Conservation (phyloP, 2,329 filamentous ascomycete species). For the Orbilia ellipsospora region DNA sequence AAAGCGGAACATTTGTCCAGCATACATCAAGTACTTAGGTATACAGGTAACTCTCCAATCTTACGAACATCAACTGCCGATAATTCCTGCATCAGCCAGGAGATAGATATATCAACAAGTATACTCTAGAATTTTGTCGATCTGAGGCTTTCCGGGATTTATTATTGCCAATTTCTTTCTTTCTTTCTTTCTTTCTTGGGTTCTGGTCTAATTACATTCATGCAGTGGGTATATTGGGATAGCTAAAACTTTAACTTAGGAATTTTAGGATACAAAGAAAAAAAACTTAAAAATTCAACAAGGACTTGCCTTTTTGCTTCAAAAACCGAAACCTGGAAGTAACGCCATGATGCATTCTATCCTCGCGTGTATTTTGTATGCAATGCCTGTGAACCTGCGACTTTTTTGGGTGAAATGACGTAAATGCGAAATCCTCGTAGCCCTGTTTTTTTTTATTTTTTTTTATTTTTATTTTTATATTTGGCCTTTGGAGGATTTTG, state of each 20-base stretch:
- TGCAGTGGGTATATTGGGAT: constrained; percentile 38
- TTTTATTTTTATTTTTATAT: constrained; percentile 9
- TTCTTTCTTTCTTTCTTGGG: too few species aligned
- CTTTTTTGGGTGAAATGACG: background rate
- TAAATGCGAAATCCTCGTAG: background rate
- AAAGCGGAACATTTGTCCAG: too few species aligned
- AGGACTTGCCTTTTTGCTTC: constrained; percentile 9
- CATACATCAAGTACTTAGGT: too few species aligned
- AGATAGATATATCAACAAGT: constrained; percentile 2
- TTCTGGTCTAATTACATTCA: constrained; percentile 11
- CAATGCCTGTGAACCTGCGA: constrained; percentile 19
- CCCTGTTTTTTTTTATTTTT: background rate
- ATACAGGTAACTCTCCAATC: too few species aligned
- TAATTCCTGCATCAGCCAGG: background rate
- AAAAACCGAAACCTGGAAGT: constrained; percentile 25
- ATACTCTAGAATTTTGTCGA: background rate
- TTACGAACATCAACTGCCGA: background rate
- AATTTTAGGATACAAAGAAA: constrained; percentile 18
- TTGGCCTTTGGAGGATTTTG: constrained; percentile 8
- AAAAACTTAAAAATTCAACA: constrained; percentile 12
- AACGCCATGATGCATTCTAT: constrained; percentile 35
- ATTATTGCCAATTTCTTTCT: background rate
- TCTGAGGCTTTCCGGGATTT: too few species aligned
- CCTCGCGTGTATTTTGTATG: constrained; percentile 6
- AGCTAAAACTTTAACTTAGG: background rate